Base-by-base conservation (phyloP, 2,329 filamentous ascomycete genomes). In the Ophioceras dolichostomum region DNA sequence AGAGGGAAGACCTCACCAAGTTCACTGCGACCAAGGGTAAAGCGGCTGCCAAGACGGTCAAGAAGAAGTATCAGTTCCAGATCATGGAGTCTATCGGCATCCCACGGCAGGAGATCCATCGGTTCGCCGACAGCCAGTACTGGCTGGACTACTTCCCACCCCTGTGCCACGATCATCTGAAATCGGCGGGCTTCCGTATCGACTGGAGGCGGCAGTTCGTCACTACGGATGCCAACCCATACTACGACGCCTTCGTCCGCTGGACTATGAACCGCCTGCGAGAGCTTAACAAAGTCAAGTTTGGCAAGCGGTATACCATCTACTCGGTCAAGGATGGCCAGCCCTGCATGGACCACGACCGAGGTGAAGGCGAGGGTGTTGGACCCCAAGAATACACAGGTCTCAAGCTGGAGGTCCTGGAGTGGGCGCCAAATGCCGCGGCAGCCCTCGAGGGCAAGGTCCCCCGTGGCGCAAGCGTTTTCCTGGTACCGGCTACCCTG, bases 181-280 rank as follows among this genome's bases (percentile, higher is more conserved):
- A 78, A 49, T 81, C 80, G 56, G 76, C 96, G 45, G 89, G 89
- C 42, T 80, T 81, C 36, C 72, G 88, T 49, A 83, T 96, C 51
- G 91, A 96, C 57, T 98, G 89, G 89, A 74, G 89, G 53, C 72
- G 91, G 56, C 81, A 83, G 27, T 85, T 98, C 46, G 82, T 96
- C 45, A 98, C 91, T 6, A 98, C 91, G 3, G 87, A 95, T 49
- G 87, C 86, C 26, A 98, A 98, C 61, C 87, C 86, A 4, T 96
- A 91, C 65, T 98, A 94, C 56, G 89, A 98, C 56, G 75, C 85
- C 4, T 98, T 98, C 52, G 81, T 96, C 29, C 69, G 84, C 51
- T 98, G 91, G 91, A 91, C 96, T 62, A 95, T 96, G 84, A 88
- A 83, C 57, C 82, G 84, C 45, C 71, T 96, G 36, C 85, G 83